A percentile compares a stretch with the other conserved stretches of the same genome.
Evolutionary conservation across 2,329 filamentous ascomycete species (phyloP).

Genomic region (Tolypocladium cylindrosporum): DNA sequence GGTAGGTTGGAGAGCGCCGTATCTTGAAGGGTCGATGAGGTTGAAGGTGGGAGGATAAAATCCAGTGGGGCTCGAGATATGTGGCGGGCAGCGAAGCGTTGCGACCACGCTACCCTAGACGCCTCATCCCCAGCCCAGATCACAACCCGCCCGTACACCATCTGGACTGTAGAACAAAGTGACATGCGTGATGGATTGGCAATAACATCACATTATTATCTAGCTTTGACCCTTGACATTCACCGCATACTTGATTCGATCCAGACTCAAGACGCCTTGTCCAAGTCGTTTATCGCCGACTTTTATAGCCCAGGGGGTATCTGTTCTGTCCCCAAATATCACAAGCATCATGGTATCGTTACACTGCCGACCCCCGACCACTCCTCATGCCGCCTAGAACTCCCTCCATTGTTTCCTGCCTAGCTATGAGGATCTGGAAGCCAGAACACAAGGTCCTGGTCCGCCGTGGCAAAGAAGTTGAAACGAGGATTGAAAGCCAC

Average conservation of each 20-base stretch:
- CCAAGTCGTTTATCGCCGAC: not conserved
- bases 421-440: slow-evolving; percentile 51
- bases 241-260: too few relatives aligned
- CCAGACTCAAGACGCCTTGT: not conserved
- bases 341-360: not conserved
- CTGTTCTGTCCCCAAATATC: not conserved
- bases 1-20: not conserved
- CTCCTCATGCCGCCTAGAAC: not conserved
- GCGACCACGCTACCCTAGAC: not conserved
- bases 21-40: not conserved
- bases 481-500: slow-evolving; percentile 84
- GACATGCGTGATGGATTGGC: not conserved
- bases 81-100: not conserved
- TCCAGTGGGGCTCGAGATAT: not conserved
- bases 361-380: not conserved
- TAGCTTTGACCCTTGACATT: too few relatives aligned
- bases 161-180: not conserved
- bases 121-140: not conserved
- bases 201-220: too few relatives aligned
- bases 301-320: not conserved
- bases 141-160: not conserved
- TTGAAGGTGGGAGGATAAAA: not conserved
- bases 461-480: slow-evolving; percentile 85
- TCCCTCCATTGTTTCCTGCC: not conserved
- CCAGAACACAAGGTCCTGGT: slow-evolving; percentile 76